A percentile compares a stretch with the other conserved stretches of the same genome.
Conservation (phyloP, 306 rosid genomes). For the Trichosanthes cucumerina region DNA sequence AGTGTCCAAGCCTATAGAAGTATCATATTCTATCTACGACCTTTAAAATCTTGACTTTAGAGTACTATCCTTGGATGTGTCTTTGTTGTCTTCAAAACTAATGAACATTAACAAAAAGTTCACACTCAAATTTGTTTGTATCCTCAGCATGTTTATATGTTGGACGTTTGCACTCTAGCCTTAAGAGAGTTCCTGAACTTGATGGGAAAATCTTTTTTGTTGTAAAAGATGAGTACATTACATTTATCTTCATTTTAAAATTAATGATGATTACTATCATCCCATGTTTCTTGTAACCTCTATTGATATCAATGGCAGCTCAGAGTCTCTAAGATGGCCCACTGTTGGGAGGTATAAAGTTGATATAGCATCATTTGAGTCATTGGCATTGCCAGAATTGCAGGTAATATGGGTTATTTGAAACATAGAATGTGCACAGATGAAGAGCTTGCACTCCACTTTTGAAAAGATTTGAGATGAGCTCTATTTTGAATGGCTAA, state of each 20-base stretch:
- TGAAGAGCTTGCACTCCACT: background rate
- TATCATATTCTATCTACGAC: background rate
- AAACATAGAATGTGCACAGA: background rate
- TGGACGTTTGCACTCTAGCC: background rate
- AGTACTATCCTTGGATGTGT: background rate
- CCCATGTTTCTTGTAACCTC: background rate
- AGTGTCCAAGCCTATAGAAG: background rate
- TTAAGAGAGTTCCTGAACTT: background rate
- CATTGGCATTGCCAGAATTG: conserved; percentile 66
- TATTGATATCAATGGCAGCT: conserved; percentile 32
- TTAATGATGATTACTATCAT: background rate
- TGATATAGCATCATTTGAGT: conserved; percentile 65
- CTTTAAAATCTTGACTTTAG: background rate
- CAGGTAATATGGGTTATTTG: conserved; percentile 30
- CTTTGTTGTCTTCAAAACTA: background rate
- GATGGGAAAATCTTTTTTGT: background rate
- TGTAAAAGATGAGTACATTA: background rate
- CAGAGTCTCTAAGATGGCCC: conserved; percentile 64
- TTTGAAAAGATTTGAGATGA: background rate
- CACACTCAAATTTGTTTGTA: background rate
- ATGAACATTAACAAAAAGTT: background rate
- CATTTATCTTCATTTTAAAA: background rate
- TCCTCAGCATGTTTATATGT: background rate
- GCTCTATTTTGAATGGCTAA: background rate
- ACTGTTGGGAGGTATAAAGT: conserved; percentile 72